phyloP scores from a whole-genome alignment of 1,284 basidiomycete species.

The Irpex rosettiformis region DNA sequence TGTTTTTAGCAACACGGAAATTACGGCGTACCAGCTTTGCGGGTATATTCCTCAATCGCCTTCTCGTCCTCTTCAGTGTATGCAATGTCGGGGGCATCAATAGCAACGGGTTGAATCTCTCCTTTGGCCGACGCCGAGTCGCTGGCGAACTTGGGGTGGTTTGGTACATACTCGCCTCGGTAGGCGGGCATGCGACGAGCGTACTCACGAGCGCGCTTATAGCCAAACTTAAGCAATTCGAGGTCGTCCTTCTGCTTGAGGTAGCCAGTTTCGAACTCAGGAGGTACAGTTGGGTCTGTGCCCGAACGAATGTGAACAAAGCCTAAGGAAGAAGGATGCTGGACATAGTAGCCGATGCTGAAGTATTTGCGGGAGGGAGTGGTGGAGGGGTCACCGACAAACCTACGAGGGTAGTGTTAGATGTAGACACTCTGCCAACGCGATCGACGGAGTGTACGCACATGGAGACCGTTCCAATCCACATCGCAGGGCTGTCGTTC shows the following conservation, averaged over 20 bases:
- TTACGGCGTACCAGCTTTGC: conserved; percentile 13
- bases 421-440: neutral
- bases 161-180: conserved; percentile 22
- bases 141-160: conserved; percentile 24
- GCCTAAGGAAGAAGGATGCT: conserved; percentile 11
- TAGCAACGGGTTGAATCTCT: conserved; percentile 7
- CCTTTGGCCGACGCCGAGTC: conserved; percentile 15
- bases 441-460: conserved; percentile 19
- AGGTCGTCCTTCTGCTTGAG: conserved; percentile 14
- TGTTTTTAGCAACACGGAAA: neutral
- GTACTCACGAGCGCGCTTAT: conserved; percentile 25
- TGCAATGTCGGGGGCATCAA: conserved; percentile 16
- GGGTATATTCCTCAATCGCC: conserved; percentile 17
- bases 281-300: conserved; percentile 7
- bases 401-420: conserved; percentile 4
- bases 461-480: conserved; percentile 26
- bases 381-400: conserved; percentile 11
- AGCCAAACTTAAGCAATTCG: conserved; percentile 20
- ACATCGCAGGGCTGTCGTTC: conserved; percentile 43
- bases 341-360: conserved; percentile 9
- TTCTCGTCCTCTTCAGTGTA: conserved; percentile 23
- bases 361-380: conserved; percentile 15
- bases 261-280: conserved; percentile 16
- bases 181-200: conserved; percentile 26
- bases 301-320: conserved; percentile 13